These are phyloP conservation scores for Meira nashicola DNA, from an alignment of 1,284 basidiomycete species.

Conservation along the genomic window DNA sequence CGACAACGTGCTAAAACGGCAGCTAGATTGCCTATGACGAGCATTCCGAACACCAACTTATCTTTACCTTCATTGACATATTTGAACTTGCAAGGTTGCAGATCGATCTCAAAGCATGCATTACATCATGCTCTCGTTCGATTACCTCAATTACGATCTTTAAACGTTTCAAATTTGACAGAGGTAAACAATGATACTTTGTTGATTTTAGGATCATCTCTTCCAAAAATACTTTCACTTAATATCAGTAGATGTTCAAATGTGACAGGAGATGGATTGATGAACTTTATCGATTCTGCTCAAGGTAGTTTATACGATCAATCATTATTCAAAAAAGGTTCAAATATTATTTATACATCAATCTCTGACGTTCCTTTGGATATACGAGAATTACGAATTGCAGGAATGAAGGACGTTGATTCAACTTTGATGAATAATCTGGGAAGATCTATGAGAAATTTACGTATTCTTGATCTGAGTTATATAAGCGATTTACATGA, in stretches of 20 bases:
- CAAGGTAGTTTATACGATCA: slow-evolving; percentile 37
- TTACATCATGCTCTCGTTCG: slow-evolving; percentile 68
- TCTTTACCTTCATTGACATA: not conserved
- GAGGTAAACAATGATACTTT: slow-evolving; percentile 70
- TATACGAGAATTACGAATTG: slow-evolving; percentile 7
- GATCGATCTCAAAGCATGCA: slow-evolving; percentile 61
- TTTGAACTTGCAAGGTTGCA: slow-evolving; percentile 10
- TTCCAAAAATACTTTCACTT: slow-evolving; percentile 61
- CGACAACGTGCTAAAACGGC: not conserved
- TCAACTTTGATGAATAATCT: slow-evolving; percentile 60
- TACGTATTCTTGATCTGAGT: slow-evolving; percentile 68
- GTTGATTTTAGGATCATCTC: slow-evolving; percentile 62
- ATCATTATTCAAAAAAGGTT: slow-evolving; percentile 53
- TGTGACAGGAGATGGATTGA: slow-evolving; percentile 64
- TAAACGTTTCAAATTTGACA: slow-evolving; percentile 66
- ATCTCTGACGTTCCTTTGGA: not conserved
- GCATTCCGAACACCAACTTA: not conserved
- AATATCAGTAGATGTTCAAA: slow-evolving; percentile 71
- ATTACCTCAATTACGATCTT: slow-evolving; percentile 62
- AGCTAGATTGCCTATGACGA: not conserved
- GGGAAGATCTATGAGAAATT: slow-evolving; percentile 52
- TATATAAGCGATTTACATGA: slow-evolving; percentile 65
- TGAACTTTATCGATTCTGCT: slow-evolving; percentile 30
- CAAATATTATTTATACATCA: slow-evolving; percentile 58
- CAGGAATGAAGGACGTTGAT: slow-evolving; percentile 65